Conservation (phyloP, 148 eudicot species). For the Amaranthus hypochondriacus region DNA sequence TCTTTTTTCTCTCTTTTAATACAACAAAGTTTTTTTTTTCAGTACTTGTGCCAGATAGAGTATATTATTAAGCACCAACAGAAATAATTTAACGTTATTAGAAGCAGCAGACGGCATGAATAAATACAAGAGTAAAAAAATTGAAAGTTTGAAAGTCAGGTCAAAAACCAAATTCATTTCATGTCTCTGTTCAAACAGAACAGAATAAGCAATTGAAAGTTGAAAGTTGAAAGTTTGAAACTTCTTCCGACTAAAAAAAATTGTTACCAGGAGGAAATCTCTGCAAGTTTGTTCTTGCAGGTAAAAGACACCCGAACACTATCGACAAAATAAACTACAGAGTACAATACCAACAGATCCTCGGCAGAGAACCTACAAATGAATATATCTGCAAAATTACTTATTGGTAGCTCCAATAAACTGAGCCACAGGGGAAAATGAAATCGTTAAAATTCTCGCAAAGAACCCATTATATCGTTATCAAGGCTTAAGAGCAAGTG, state of each 20-base stretch:
- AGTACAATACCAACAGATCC: conserved; percentile 16
- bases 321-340: conserved; percentile 7
- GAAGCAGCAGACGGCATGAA: not conserved
- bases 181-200: not conserved
- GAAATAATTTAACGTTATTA: not conserved
- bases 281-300: conserved; percentile 9
- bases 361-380: conserved; percentile 25
- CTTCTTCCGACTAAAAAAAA: conserved; percentile 3
- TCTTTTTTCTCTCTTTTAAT: no score
- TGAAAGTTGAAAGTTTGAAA: no score
- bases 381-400: conserved; percentile 33
- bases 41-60: not conserved
- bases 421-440: conserved; percentile 28
- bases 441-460: conserved; percentile 13
- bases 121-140: not conserved
- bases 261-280: conserved; percentile 12
- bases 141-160: no score
- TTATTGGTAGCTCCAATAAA: conserved; percentile 37
- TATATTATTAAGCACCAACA: not conserved
- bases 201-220: not conserved
- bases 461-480: not conserved
- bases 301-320: not conserved
- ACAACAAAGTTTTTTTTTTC: no score
- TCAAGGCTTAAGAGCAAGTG: conserved; percentile 77
- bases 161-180: conserved; percentile 1